Base-by-base conservation (phyloP, 768 basidiomycete species). In the Coprinellus aureogranulatus region DNA sequence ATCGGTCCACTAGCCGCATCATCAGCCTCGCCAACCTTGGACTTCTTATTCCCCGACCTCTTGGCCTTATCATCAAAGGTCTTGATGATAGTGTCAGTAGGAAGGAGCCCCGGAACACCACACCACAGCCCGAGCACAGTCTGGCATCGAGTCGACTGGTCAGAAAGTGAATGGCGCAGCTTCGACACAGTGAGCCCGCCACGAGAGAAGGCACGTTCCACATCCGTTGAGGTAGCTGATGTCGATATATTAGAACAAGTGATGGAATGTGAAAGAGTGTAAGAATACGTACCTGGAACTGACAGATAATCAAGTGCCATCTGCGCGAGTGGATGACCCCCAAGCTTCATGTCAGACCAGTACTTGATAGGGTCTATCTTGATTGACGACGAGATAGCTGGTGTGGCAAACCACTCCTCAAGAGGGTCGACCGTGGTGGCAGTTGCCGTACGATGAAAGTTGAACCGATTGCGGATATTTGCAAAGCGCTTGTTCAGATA, bases 241-340 rank as follows among this genome's bases (percentile, higher is more conserved):
- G 12, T n/a, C 28, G 18, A 49, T 18, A 49, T n/a, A 12, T 40
- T 23, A 23, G 16, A 25, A 53, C 27, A 3, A 57, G 12, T 4
- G 2, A 66, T 4, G 9, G 61, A 45, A 9, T 55, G 47, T 5
- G 58, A 30, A 31, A 50, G 3, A 4, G 34, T 10, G 41, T 8
- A 5, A 44, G 18, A 16, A 52, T 11, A 67, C 62, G 12, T 59
- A 71, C 67, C 66, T 0, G 66, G 69, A n/a, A 70, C 64, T 3
- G 51, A 54, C 1, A 69, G 61, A 50, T 72, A 70, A 40, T 72
- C 67, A 0, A 71, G 44, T 18, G 68, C 72, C 71, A 75, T 71
- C 0, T 60, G 58, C 0, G 67, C 66, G 1, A 74, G 66, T 2
- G 50, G 48, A 12, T 68, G 69, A 53, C 61, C 72, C 1, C 53